These are phyloP conservation scores for Salix caprea DNA, from an alignment of 345 rosid genomes.

Conservation along the genomic window DNA sequence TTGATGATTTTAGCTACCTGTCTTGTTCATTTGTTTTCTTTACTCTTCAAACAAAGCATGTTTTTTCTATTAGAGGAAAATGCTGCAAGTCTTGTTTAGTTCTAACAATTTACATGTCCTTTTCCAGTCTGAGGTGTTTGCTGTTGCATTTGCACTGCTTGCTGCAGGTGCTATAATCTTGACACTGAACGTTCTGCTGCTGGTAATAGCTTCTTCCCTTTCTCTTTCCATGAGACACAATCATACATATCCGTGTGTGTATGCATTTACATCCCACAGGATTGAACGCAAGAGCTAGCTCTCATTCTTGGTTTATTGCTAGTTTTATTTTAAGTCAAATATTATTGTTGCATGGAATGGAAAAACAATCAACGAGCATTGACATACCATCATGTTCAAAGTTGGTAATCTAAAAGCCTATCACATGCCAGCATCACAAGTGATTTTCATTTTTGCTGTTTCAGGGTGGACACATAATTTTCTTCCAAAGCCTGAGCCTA, in stretches of 20 bases:
- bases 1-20: background rate
- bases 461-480: constrained; percentile 89
- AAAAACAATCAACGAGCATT: background rate
- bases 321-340: background rate
- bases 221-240: background rate
- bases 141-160: constrained; percentile 94
- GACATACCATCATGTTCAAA: background rate
- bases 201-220: constrained; percentile 44
- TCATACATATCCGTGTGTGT: background rate
- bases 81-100: background rate
- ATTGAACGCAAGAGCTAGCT: background rate
- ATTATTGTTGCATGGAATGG: background rate
- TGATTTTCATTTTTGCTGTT: constrained; percentile 2
- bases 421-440: background rate
- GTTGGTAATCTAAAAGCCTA: background rate
- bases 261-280: background rate
- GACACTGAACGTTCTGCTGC: constrained; percentile 82
- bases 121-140: constrained; percentile 86
- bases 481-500: constrained; percentile 84
- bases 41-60: background rate
- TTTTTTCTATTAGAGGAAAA: background rate
- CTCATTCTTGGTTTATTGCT: background rate
- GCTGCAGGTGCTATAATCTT: constrained; percentile 94
- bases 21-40: background rate
- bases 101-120: constrained; percentile 7